Conservation (phyloP, 306 rosid genomes). For the Argentina anserina region DNA sequence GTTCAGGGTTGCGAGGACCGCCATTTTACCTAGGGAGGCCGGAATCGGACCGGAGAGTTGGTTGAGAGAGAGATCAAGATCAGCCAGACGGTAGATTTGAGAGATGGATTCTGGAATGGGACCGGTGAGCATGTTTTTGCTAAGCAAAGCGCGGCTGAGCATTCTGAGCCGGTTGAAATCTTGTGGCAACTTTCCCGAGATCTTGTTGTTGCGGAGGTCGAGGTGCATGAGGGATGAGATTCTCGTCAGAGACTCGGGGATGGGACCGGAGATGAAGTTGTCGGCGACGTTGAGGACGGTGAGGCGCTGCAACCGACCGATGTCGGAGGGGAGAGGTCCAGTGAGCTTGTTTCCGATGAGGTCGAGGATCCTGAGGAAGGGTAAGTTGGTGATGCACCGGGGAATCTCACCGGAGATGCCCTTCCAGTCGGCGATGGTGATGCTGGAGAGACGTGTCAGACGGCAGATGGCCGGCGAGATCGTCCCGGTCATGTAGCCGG, state of each 20-base stretch:
- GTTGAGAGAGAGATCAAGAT: conserved; percentile 76
- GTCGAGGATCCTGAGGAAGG: conserved; percentile 81
- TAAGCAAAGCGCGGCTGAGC: conserved; percentile 83
- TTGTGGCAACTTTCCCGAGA: conserved; percentile 55
- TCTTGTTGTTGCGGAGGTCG: conserved; percentile 72
- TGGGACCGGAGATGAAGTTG: conserved; percentile 53
- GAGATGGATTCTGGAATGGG: conserved; percentile 52
- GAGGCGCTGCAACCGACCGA: conserved; percentile 59
- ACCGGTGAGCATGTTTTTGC: conserved; percentile 66
- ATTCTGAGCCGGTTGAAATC: conserved; percentile 47
- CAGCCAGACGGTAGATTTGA: conserved; percentile 72
- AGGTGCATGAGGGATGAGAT: conserved; percentile 62
- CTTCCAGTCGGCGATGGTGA: conserved; percentile 88
- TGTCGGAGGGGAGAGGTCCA: conserved; percentile 53
- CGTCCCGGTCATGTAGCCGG: conserved; percentile 82
- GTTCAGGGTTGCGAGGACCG: conserved; percentile 63
- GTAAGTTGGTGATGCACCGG: conserved; percentile 49
- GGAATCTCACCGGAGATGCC: conserved; percentile 94
- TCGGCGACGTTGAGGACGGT: conserved; percentile 84
- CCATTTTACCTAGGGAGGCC: conserved; percentile 59
- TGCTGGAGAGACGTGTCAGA: conserved; percentile 62
- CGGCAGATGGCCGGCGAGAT: conserved; percentile 72
- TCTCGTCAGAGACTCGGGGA: conserved; percentile 57
- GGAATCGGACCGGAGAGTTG: conserved; percentile 64
- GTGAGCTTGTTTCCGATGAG: conserved; percentile 71